phyloP scores from a whole-genome alignment of 495 filamentous ascomycete species.

The Aspergillus cavernicola region DNA sequence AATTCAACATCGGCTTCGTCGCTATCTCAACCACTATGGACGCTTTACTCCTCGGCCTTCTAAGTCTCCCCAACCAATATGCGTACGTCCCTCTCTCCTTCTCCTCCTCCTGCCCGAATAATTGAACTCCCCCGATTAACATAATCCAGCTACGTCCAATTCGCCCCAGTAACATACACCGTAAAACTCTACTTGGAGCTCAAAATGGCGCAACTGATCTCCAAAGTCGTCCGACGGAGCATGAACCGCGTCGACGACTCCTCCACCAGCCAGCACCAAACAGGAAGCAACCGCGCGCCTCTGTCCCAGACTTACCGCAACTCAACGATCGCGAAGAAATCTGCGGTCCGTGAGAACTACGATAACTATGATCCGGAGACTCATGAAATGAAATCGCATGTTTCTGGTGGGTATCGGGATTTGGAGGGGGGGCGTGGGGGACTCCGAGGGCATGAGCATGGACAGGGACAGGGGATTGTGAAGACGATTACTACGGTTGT shows the following conservation, averaged over 20 bases:
- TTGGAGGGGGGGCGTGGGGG: neutral
- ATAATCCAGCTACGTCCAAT: conserved; percentile 50
- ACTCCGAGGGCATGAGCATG: neutral
- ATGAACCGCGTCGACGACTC: conserved; percentile 9
- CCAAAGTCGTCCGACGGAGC: conserved; percentile 13
- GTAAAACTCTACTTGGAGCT: conserved; percentile 55
- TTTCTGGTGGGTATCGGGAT: neutral
- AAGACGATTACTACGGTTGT: conserved; percentile 8
- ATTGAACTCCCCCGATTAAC: no score
- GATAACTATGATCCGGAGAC: neutral
- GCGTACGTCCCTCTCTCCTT: neutral
- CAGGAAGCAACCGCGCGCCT: neutral
- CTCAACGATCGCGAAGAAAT: neutral
- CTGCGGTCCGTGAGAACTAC: neutral
- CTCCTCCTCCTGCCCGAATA: no score
- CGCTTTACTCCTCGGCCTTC: conserved; percentile 25
- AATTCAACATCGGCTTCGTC: conserved; percentile 49
- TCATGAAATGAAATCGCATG: conserved; percentile 3
- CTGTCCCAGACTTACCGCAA: neutral
- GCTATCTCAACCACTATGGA: conserved; percentile 47
- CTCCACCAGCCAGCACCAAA: neutral
- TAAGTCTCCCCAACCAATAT: conserved; percentile 1
- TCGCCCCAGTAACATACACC: conserved; percentile 50
- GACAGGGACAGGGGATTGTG: neutral
- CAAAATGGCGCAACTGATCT: conserved; percentile 48